phyloP scores from a whole-genome alignment of 345 rosid species.

The Lumnitzera racemosa region DNA sequence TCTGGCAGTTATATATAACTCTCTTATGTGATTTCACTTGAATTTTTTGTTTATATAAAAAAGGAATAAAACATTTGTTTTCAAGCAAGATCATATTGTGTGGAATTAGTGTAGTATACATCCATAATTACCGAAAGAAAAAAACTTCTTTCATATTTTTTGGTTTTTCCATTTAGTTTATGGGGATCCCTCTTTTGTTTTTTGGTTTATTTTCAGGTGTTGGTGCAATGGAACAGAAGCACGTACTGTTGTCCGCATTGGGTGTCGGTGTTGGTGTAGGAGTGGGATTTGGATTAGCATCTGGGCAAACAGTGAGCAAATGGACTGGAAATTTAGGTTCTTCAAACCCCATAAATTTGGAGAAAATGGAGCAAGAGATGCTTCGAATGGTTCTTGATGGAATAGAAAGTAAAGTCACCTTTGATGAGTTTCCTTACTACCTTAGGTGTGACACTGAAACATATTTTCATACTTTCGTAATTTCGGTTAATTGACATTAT shows the following conservation, averaged over 20 bases:
- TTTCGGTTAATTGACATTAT: no score
- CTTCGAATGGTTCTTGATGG: conserved; percentile 46
- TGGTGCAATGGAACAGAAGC: conserved; percentile 41
- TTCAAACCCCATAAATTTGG: conserved; percentile 20
- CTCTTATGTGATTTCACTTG: no score
- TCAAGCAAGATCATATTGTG: no score
- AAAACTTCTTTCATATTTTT: no score
- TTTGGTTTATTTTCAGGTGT: no score
- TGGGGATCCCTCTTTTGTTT: no score
- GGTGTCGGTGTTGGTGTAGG: conserved; percentile 62
- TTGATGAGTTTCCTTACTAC: conserved; percentile 62
- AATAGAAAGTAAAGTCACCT: conserved; percentile 54
- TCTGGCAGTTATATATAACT: no score
- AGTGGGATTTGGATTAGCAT: conserved; percentile 48
- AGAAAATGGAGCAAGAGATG: conserved; percentile 50
- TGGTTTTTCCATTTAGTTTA: no score
- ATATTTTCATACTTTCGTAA: neutral
- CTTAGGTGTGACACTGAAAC: conserved; percentile 33
- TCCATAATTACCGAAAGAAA: no score
- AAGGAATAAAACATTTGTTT: no score
- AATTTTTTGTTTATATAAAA: no score
- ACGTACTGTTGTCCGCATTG: conserved; percentile 44
- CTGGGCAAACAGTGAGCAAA: conserved; percentile 41
- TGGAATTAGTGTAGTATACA: no score
- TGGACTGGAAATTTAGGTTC: conserved; percentile 31